Conservation (phyloP, 306 rosid species). For the Ochetophila trinervis region DNA sequence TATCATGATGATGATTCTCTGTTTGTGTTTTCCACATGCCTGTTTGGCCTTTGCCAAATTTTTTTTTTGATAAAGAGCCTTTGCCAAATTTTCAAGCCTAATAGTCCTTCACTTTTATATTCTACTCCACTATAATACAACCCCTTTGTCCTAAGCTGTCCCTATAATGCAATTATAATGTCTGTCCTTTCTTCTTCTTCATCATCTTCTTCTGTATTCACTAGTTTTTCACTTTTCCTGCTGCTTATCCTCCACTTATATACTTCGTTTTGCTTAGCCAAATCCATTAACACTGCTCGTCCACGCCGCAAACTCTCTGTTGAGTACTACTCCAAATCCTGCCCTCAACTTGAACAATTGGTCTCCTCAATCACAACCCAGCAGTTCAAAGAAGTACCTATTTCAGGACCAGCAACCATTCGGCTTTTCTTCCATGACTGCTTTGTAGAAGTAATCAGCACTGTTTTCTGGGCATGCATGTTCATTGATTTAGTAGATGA, state of each 20-base stretch:
- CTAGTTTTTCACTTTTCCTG: slow-evolving; percentile 34
- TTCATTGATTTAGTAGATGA: background rate
- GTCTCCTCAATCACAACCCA: slow-evolving; percentile 66
- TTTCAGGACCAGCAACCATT: slow-evolving; percentile 86
- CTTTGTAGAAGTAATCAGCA: slow-evolving; percentile 67
- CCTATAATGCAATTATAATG: slow-evolving; percentile 46
- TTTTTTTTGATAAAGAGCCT: too few relatives aligned
- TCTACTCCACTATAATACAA: slow-evolving; percentile 29
- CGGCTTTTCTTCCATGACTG: slow-evolving; percentile 94
- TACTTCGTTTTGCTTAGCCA: slow-evolving; percentile 31
- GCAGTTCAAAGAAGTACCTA: slow-evolving; percentile 77
- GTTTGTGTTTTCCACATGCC: slow-evolving; percentile 22
- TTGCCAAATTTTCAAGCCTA: slow-evolving; percentile 27
- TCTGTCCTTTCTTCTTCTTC: slow-evolving; percentile 33
- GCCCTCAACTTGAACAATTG: slow-evolving; percentile 73
- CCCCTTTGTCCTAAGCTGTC: slow-evolving; percentile 52
- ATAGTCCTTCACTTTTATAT: slow-evolving; percentile 24
- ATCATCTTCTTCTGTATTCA: slow-evolving; percentile 28
- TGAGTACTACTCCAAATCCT: slow-evolving; percentile 66
- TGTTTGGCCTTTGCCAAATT: slow-evolving; percentile 27
- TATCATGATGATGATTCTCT: slow-evolving; percentile 33
- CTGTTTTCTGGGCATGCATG: slow-evolving; percentile 26
- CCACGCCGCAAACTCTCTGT: slow-evolving; percentile 46
- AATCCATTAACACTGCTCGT: slow-evolving; percentile 18
- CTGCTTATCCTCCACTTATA: slow-evolving; percentile 10